Evolutionary conservation across 306 rosid genomes (phyloP).

Genomic region (Malus sieversii): DNA sequence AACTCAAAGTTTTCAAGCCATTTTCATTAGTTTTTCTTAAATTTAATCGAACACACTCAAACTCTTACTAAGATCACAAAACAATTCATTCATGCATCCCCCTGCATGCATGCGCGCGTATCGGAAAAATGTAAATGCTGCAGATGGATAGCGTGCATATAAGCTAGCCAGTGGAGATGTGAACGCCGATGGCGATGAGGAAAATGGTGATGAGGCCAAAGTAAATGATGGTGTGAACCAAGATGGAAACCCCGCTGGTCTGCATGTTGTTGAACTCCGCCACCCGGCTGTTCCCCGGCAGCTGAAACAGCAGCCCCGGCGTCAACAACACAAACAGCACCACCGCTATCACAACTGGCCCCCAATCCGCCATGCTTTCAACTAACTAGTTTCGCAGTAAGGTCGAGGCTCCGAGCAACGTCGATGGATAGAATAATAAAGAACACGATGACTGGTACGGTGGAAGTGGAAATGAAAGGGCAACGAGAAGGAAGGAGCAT

Average conservation of each 20-base stretch:
- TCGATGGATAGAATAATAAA: background rate
- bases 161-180: slow-evolving; percentile 34
- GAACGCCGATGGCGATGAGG: slow-evolving; percentile 70
- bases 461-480: background rate
- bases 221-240: slow-evolving; percentile 66
- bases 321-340: slow-evolving; percentile 56
- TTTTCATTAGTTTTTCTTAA: too few species aligned
- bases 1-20: too few species aligned
- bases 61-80: too few species aligned
- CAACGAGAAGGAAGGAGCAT: background rate
- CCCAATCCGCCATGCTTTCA: slow-evolving; percentile 69
- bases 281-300: slow-evolving; percentile 56
- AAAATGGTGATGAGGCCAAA: slow-evolving; percentile 64
- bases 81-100: too few species aligned
- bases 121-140: too few species aligned
- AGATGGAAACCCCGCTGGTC: slow-evolving; percentile 62
- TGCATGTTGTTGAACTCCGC: slow-evolving; percentile 54
- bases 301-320: slow-evolving; percentile 69
- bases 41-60: too few species aligned
- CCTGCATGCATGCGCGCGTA: too few species aligned
- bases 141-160: background rate
- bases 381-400: too few species aligned
- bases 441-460: background rate
- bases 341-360: slow-evolving; percentile 51
- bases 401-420: background rate